A percentile compares a stretch with the other conserved stretches of the same genome.
Evolutionary conservation across 371 early-diverging fungal species (phyloP).

Genomic region (Mortierella sp.): DNA sequence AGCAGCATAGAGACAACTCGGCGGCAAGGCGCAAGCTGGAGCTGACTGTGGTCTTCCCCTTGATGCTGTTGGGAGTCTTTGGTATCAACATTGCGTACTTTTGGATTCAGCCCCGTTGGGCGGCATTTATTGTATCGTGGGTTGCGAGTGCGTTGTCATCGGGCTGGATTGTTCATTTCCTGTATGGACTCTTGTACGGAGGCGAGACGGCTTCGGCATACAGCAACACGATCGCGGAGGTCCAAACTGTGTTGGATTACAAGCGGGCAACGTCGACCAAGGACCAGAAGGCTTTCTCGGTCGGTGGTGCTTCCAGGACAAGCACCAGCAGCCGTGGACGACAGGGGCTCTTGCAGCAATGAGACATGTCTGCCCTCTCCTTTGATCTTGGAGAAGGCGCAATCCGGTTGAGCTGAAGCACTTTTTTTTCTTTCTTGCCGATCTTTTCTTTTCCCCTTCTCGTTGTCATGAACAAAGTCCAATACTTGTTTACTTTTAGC

Average conservation of each 20-base stretch:
- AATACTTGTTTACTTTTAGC: not conserved
- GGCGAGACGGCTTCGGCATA: slow-evolving; percentile 19
- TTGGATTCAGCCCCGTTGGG: slow-evolving; percentile 33
- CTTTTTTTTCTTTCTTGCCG: not conserved
- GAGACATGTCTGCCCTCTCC: slow-evolving; percentile 38
- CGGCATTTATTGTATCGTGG: slow-evolving; percentile 17
- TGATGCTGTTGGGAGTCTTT: slow-evolving; percentile 16
- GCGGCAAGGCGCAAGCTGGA: slow-evolving; percentile 11
- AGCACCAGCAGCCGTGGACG: slow-evolving; percentile 23
- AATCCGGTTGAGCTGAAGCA: slow-evolving; percentile 31
- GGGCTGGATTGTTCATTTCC: slow-evolving; percentile 37
- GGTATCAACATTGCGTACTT: slow-evolving; percentile 29
- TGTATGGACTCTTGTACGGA: slow-evolving; percentile 39
- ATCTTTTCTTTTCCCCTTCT: not conserved
- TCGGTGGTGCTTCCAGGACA: not conserved
- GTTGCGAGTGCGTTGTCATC: slow-evolving; percentile 21
- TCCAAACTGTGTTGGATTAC: slow-evolving; percentile 24
- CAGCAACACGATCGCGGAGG: slow-evolving; percentile 35
- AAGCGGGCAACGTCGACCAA: not conserved
- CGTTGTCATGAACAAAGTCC: too few species aligned
- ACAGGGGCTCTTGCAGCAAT: slow-evolving; percentile 36
- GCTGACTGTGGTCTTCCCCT: slow-evolving; percentile 13
- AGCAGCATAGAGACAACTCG: slow-evolving; percentile 20
- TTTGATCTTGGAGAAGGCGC: slow-evolving; percentile 50
- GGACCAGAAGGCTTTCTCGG: slow-evolving; percentile 12